Percentiles rank a stretch among this genome's conserved stretches.
Conservation (phyloP, 768 basidiomycete genomes). For the Termitomyces sp. region DNA sequence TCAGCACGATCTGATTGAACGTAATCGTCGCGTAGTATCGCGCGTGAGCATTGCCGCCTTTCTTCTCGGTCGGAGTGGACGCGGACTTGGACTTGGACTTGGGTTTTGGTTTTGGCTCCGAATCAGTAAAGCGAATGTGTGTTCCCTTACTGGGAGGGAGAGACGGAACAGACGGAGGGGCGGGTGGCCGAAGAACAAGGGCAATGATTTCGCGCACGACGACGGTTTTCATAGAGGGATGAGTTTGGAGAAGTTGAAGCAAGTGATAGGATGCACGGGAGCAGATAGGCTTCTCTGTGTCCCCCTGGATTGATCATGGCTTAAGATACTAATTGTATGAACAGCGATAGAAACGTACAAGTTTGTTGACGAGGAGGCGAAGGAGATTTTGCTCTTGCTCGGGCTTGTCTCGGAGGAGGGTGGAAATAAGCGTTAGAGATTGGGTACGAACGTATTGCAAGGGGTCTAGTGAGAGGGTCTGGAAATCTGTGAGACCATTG, state of each 20-base stretch:
- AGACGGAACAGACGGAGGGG: slow-evolving; percentile 32
- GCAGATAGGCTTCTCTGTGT: slow-evolving; percentile 82
- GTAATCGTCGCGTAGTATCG: slow-evolving; percentile 93
- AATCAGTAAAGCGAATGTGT: slow-evolving; percentile 53
- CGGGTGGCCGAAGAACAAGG: slow-evolving; percentile 66
- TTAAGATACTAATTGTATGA: neutral
- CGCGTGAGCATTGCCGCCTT: slow-evolving; percentile 61
- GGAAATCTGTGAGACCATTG: slow-evolving; percentile 1
- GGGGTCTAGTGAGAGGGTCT: slow-evolving; percentile 82
- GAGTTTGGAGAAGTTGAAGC: slow-evolving; percentile 83
- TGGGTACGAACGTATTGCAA: slow-evolving; percentile 87
- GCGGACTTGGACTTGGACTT: slow-evolving; percentile 29
- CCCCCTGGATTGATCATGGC: slow-evolving; percentile 53
- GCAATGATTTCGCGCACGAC: slow-evolving; percentile 84
- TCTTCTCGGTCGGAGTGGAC: slow-evolving; percentile 30
- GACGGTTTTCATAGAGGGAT: slow-evolving; percentile 90
- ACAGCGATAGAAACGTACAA: slow-evolving; percentile 45
- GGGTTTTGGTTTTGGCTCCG: slow-evolving; percentile 25
- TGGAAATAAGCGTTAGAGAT: slow-evolving; percentile 71
- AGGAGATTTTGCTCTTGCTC: slow-evolving; percentile 98
- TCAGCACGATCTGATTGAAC: slow-evolving; percentile 87
- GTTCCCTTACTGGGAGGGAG: slow-evolving; percentile 31
- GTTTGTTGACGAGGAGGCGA: slow-evolving; percentile 89
- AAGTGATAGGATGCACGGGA: slow-evolving; percentile 89
- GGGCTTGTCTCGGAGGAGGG: slow-evolving; percentile 82